Conservation (phyloP, 768 basidiomycete species). For the Pulveroboletus sp. region DNA sequence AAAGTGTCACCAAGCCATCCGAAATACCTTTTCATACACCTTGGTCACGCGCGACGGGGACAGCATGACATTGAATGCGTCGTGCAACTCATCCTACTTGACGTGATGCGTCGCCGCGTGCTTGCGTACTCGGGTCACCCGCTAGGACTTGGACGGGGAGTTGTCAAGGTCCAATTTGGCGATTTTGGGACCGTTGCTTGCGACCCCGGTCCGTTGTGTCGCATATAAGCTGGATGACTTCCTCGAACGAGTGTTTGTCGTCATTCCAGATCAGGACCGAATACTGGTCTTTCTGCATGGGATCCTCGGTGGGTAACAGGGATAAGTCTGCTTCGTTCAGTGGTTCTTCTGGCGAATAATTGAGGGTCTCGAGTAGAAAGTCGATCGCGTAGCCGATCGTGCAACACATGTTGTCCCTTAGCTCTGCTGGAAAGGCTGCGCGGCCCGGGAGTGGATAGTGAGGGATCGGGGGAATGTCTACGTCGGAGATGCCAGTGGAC, state of each 20-base stretch:
- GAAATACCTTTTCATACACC: too few relatives aligned
- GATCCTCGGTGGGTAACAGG: constrained; percentile 72
- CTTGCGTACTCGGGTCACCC: too few relatives aligned
- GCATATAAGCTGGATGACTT: constrained; percentile 72
- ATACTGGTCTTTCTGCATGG: constrained; percentile 75
- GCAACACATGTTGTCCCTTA: constrained; percentile 70
- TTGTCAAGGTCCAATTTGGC: too few relatives aligned
- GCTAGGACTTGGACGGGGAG: too few relatives aligned
- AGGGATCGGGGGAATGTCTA: constrained; percentile 57
- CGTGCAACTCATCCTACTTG: too few relatives aligned
- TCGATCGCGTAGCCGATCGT: constrained; percentile 79
- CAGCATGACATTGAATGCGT: too few relatives aligned
- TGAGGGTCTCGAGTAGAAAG: constrained; percentile 79
- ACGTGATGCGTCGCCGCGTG: too few relatives aligned
- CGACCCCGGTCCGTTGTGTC: constrained; percentile 50
- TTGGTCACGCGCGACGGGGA: too few relatives aligned
- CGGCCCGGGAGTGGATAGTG: constrained; percentile 61
- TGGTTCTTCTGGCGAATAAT: constrained; percentile 78
- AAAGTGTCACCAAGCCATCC: too few relatives aligned
- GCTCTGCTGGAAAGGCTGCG: constrained; percentile 55
- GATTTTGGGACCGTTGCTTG: too few relatives aligned
- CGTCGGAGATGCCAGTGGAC: constrained; percentile 39
- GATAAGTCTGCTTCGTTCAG: constrained; percentile 66
- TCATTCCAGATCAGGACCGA: constrained; percentile 93
- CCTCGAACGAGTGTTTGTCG: constrained; percentile 92